Evolutionary conservation across 805 yeast genomes (phyloP), one percentile per base, ranked within the genome.

Genomic region (Myxozyma monticola): DNA sequence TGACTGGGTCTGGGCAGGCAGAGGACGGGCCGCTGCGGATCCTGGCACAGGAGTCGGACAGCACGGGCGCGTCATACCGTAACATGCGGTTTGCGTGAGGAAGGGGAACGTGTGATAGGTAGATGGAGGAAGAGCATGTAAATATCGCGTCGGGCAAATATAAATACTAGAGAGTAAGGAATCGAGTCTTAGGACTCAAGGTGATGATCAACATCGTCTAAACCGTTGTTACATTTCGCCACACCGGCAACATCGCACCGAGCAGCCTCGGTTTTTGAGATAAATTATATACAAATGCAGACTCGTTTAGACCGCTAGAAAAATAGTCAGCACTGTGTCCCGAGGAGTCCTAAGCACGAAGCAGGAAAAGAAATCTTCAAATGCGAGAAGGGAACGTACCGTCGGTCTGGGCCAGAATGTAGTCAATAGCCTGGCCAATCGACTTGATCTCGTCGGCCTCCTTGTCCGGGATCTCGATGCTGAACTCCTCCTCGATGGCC

Each of bases 391-490:
- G 2, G 18, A 29, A 70, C 65, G 59, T 66, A 61, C 72, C 76
- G 54, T 72, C 75, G 42, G 70, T 64, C 65, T 72, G 76, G 62
- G 83, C 78, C 56, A 79, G 76, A 62, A 91, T 86, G 74, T 88
- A 88, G 65, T 89, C 88, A 57, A 90, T 80, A 54, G 96, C 95
- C 74, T 90, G 96, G 62, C 88, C 89, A 59, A 93, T 93, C 49
- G 95, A 87, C 75, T 85, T 88, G 70, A 93, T 83, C 67, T 85
- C 90, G 68, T 91, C 97, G 48, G 96, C 93, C 62, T 88, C 87
- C 68, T 85, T 83, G 73, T 88, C 96, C 31, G 95, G 88, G 66
- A 87, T 81, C 68, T 84, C 86, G 66, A 88, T 79, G 64, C 87
- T 88, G 61, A 81, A 81, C 35, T 62, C 69, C 74, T 90, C 96